These are phyloP conservation scores for Metahyphopichia silvanorum DNA, from an alignment of 805 yeast species.

Conservation along the genomic window DNA sequence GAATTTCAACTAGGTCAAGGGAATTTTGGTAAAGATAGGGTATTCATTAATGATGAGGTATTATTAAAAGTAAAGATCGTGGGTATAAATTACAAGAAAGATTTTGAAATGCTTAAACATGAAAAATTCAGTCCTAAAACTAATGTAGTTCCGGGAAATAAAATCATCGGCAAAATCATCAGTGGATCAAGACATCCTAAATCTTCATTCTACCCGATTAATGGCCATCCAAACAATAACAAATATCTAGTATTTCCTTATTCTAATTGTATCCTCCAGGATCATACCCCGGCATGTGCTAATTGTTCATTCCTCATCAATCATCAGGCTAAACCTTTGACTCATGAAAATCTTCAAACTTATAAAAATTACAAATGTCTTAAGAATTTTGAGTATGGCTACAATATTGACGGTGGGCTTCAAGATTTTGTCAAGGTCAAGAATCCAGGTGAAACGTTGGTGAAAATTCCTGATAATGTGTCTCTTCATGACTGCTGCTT, in stretches of 20 bases:
- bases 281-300: not conserved
- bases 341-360: slow-evolving; percentile 6
- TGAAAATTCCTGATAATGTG: slow-evolving; percentile 26
- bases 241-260: slow-evolving; percentile 33
- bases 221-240: slow-evolving; percentile 6
- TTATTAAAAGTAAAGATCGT: slow-evolving; percentile 24
- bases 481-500: slow-evolving; percentile 37
- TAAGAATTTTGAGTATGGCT: slow-evolving; percentile 24
- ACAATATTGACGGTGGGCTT: slow-evolving; percentile 36
- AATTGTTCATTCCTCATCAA: not conserved
- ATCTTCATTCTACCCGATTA: no score
- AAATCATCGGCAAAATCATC: slow-evolving; percentile 29
- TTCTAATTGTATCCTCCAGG: slow-evolving; percentile 24
- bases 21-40: no score
- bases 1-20: slow-evolving; percentile 18
- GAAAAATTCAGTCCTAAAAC: slow-evolving; percentile 2
- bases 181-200: not conserved
- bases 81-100: slow-evolving; percentile 24
- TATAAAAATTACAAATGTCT: slow-evolving; percentile 20
- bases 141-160: slow-evolving; percentile 30
- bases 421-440: slow-evolving; percentile 32
- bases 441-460: slow-evolving; percentile 19
- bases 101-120: slow-evolving; percentile 16
- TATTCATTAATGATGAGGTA: slow-evolving; percentile 13
- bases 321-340: not conserved